Percentiles rank a stretch among this genome's conserved stretches.
These are phyloP conservation scores for Penicillium cataractarum DNA, from an alignment of 495 filamentous ascomycete genomes.

Conservation along the genomic window DNA sequence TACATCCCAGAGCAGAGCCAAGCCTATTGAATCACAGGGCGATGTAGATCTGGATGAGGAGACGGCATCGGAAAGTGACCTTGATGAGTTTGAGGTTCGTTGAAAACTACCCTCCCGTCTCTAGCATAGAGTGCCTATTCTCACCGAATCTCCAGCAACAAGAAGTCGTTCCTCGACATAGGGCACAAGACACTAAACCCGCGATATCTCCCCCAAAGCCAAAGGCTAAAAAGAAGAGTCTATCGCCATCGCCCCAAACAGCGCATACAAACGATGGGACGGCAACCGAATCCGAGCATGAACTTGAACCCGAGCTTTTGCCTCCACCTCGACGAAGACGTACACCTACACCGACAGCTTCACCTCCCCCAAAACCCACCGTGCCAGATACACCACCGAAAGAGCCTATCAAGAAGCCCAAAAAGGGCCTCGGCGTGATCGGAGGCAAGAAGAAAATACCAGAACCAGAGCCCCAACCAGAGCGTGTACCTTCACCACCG, in stretches of 20 bases:
- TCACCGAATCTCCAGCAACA: slow-evolving; percentile 35
- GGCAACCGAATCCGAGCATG: slow-evolving; percentile 29
- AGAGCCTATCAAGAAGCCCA: slow-evolving; percentile 24
- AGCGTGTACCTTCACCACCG: slow-evolving; percentile 6
- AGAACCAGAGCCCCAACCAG: slow-evolving; percentile 6
- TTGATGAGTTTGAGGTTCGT: slow-evolving; percentile 46
- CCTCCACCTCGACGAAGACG: slow-evolving; percentile 10
- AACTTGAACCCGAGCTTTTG: slow-evolving; percentile 14
- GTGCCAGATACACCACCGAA: slow-evolving; percentile 7
- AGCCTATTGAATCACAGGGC: slow-evolving; percentile 1
- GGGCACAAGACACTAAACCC: slow-evolving; percentile 11
- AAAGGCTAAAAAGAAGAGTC: slow-evolving; percentile 12
- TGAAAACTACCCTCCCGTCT: not conserved
- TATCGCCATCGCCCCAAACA: slow-evolving; percentile 5
- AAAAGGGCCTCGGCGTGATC: slow-evolving; percentile 39
- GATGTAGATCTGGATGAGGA: slow-evolving; percentile 23
- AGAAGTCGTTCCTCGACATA: slow-evolving; percentile 42
- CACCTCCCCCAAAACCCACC: slow-evolving; percentile 12
- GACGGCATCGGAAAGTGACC: slow-evolving; percentile 29
- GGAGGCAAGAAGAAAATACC: slow-evolving; percentile 42
- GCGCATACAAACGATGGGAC: slow-evolving; percentile 16
- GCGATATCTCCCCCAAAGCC: not conserved
- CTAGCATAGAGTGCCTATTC: not conserved
- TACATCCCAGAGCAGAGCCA: not conserved
- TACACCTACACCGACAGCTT: slow-evolving; percentile 1